Base-by-base conservation (phyloP, 768 basidiomycete species). In the Amyloporia xantha region DNA sequence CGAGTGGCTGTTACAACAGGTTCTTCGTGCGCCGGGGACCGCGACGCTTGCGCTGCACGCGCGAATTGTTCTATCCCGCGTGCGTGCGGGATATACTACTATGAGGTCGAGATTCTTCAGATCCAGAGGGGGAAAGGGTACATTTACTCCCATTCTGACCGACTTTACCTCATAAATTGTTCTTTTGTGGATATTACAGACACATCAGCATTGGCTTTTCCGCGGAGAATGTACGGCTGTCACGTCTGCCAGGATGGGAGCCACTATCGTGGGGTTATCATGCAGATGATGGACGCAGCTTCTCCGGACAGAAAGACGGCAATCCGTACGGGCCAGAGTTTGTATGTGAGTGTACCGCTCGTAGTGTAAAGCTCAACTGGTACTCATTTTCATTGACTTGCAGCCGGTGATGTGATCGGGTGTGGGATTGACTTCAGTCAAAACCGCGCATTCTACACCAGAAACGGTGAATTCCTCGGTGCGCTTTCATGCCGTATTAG, bases 51-150 rank as follows among this genome's bases (percentile, higher is more conserved):
- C 24, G 89, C 90, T 10, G 86, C 88, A 3, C 78, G 91, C 44
- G 82, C 94, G 0, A 78, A 77, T 38, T 70, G 80, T 54, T 78
- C 85, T 1, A 85, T 95, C 41, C 94, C 94, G 1, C 73, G 84
- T 0, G 82, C 85, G 10, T 88, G 88, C 57, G 96, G 94, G 20
- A 82, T 98, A 47, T 95, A 91, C 62, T 99, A 98, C 65, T 99
- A 85, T 62, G 95, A 99, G 70, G 81, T 92, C 4, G 81, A 87
- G 58, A 80, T 98, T 40, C 62, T 86, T 5, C 81, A 86, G 62
- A n/a, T n/a, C n/a, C 88, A 88, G 60, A 86, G 87, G 10, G 72
- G 77, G 37, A 88, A 86, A 64, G 91, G 89, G 91, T 85, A 57
- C 62, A 79, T 67, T 51, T 11, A 40, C 33, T 41, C 21, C 49